Conservation (phyloP, 805 yeast species). For the Limtongia smithiae region DNA sequence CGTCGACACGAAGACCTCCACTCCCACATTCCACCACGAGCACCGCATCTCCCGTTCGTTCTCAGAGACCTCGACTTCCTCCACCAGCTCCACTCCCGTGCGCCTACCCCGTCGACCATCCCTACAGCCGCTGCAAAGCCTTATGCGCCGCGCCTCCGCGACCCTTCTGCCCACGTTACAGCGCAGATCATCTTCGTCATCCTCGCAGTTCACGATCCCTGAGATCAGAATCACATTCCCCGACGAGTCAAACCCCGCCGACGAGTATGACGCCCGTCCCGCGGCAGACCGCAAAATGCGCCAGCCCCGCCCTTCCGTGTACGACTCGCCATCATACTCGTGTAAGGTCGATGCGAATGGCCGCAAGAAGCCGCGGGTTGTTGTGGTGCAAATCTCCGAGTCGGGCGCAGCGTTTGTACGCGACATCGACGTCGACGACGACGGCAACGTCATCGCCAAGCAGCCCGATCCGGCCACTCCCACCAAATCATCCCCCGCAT, state of each 20-base stretch:
- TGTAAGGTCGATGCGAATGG: background rate
- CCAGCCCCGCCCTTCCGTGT: constrained; percentile 1
- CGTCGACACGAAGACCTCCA: background rate
- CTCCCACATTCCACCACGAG: background rate
- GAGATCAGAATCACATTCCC: constrained; percentile 26
- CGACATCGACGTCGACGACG: constrained; percentile 14
- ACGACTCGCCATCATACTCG: background rate
- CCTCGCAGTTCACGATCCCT: constrained; percentile 6
- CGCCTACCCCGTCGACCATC: too few relatives aligned
- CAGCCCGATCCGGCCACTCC: background rate
- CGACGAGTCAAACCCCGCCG: constrained; percentile 13
- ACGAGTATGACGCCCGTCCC: constrained; percentile 1
- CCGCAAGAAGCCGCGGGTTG: constrained; percentile 13
- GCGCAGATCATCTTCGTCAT: background rate
- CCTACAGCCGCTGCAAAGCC: background rate
- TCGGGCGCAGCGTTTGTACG: constrained; percentile 27
- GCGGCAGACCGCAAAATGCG: background rate
- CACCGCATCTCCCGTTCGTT: background rate
- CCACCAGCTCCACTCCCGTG: too few relatives aligned
- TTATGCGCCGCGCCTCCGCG: constrained; percentile 1
- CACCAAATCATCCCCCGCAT: background rate
- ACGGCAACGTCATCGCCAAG: background rate
- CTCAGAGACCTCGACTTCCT: too few relatives aligned
- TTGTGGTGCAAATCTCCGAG: constrained; percentile 23
- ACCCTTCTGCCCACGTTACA: background rate